Base-by-base conservation (phyloP, 345 rosid species). In the Jatropha curcas region DNA sequence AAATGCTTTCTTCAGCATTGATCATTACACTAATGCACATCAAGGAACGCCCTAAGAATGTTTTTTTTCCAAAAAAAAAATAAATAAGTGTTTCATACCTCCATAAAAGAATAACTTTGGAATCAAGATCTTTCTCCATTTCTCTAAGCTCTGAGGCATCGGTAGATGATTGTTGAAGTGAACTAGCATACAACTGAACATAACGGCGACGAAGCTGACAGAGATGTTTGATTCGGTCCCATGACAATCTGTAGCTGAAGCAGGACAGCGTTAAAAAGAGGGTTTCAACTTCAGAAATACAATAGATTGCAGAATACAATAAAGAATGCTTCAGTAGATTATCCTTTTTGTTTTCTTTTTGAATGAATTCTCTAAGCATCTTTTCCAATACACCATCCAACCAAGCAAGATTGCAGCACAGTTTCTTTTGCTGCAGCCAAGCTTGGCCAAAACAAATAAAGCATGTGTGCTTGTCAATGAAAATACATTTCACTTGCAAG, bases 61-160 rank as follows among this genome's bases (percentile, higher is more conserved):
- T 34, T 52, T 45, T 31, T 52, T 14, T 43, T 52, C 1, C 1
- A 22, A 74, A 68, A 35, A 0, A 34, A 77, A 58, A 39, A 0
- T 58, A 25, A 70, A 20, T 39, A 58, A 55, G 16, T 46, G 66
- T 24, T 24, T 24, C 76, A 35, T 85, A 95, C 99, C 99, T 92
- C 99, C 99, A 95, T 58, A 95, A 74, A 64, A 95, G 92, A 85
- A 95, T 87, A 72, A 95, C 97, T 91, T 95, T 92, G 50, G 90
- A 86, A 83, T 92, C 98, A 30, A 95, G 94, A 84, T 95, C 89
- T 80, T 77, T 92, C 82, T 95, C 99, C 62, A 92, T 90, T 77
- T 87, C 98, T 82, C 98, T 87, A 76, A 91, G 87, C 76, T 90
- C 90, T 63, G 84, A 82, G 75, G 70, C 68, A 64, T 82, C 68